Conservation (phyloP, 345 rosid genomes). For the Lepidium africanum region DNA sequence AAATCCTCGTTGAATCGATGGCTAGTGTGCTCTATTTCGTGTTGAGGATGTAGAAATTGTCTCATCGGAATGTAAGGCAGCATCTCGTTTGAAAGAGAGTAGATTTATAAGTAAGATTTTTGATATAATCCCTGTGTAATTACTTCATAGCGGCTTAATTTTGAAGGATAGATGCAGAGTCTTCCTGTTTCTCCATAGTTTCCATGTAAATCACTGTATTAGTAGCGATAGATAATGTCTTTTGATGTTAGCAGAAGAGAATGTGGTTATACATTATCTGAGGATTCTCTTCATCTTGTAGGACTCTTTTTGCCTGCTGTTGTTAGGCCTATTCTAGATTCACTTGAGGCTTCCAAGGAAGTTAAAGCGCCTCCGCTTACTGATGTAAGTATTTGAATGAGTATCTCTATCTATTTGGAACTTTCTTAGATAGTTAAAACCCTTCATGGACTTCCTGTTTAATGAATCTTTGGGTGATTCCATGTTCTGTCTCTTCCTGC, state of each 20-base stretch:
- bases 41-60: neutral
- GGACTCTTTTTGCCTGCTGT: conserved; percentile 95
- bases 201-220: neutral
- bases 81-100: neutral
- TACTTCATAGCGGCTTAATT: neutral
- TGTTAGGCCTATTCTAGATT: conserved; percentile 90
- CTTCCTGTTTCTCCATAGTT: neutral
- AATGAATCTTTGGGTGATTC: neutral
- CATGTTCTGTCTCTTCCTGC: neutral
- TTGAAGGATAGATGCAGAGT: neutral
- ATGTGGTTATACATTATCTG: neutral
- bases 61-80: neutral
- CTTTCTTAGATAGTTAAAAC: neutral
- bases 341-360: conserved; percentile 74
- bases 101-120: neutral
- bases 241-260: neutral
- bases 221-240: neutral
- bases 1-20: neutral
- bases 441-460: neutral
- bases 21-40: neutral
- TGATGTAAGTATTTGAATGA: conserved; percentile 45
- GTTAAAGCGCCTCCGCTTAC: conserved; percentile 68
- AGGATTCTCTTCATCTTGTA: conserved; percentile 3
- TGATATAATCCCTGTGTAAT: neutral
- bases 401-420: neutral